A percentile compares a stretch with the other conserved stretches of the same genome.
Evolutionary conservation across 1,284 basidiomycete species (phyloP).

Genomic region (Mycosarcoma maydis): DNA sequence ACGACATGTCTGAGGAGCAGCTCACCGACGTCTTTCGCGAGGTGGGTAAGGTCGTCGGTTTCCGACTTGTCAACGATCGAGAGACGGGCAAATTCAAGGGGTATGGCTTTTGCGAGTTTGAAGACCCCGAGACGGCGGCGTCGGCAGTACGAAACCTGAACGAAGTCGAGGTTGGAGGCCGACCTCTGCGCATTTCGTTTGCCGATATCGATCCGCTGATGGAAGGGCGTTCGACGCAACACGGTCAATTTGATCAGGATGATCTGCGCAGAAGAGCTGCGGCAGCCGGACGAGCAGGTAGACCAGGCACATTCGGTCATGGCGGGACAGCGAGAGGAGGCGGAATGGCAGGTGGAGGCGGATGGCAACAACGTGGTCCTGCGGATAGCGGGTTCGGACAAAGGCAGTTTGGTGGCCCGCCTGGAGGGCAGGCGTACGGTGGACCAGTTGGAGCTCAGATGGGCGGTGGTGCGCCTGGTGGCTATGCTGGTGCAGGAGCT

Average conservation of each 20-base stretch:
- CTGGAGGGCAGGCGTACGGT: constrained; percentile 20
- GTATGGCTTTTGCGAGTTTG: constrained; percentile 96
- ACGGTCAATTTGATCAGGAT: constrained; percentile 56
- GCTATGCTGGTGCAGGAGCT: constrained; percentile 21
- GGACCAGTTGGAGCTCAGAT: constrained; percentile 12
- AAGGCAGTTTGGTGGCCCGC: constrained; percentile 19
- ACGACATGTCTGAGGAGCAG: constrained; percentile 66
- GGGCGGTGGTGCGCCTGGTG: constrained; percentile 16
- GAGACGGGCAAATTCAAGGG: constrained; percentile 95
- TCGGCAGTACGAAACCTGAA: constrained; percentile 88
- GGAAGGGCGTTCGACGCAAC: constrained; percentile 60
- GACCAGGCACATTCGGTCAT: constrained; percentile 47
- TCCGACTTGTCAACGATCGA: constrained; percentile 81
- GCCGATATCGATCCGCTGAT: constrained; percentile 69
- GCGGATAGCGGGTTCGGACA: constrained; percentile 31
- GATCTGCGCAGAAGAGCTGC: constrained; percentile 42
- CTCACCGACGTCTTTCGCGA: constrained; percentile 63
- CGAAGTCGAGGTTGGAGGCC: constrained; percentile 79
- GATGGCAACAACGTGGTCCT: constrained; percentile 32
- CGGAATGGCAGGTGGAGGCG: constrained; percentile 15
- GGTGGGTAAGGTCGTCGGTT: constrained; percentile 64
- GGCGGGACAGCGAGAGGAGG: constrained; percentile 19
- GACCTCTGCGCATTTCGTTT: constrained; percentile 84
- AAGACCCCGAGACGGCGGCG: constrained; percentile 88
- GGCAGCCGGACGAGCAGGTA: constrained; percentile 30